Percentiles rank a stretch among this genome's conserved stretches.
Evolutionary conservation across 768 basidiomycete species (phyloP).

Genomic region (Tylopilus cervinicoccineus): DNA sequence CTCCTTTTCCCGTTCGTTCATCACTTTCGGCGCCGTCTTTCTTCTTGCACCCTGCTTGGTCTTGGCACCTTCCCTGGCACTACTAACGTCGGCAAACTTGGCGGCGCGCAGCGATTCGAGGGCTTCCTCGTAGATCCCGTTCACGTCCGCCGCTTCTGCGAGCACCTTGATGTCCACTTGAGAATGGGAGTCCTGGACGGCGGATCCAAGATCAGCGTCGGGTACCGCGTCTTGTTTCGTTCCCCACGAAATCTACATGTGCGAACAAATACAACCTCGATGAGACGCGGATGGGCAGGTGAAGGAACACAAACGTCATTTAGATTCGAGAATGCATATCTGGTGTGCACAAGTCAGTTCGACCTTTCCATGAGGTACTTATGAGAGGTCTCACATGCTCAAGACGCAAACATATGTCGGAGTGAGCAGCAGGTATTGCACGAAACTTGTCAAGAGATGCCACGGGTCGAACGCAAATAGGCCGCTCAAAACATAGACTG

Average conservation of each 20-base stretch:
- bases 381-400: conserved; percentile 50
- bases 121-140: conserved; percentile 82
- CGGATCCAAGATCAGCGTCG: conserved; percentile 78
- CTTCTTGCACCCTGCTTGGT: conserved; percentile 2
- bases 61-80: conserved; percentile 2
- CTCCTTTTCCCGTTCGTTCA: conserved; percentile 59
- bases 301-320: conserved; percentile 55
- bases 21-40: conserved; percentile 20
- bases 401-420: conserved; percentile 77
- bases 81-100: conserved; percentile 35
- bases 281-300: conserved; percentile 11
- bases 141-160: conserved; percentile 76
- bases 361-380: not conserved
- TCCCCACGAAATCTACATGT: conserved; percentile 79
- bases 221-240: conserved; percentile 84
- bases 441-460: conserved; percentile 91
- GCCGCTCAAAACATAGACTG: conserved; percentile 73
- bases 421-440: conserved; percentile 83
- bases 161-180: conserved; percentile 88
- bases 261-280: not conserved
- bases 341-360: conserved; percentile 33
- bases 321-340: conserved; percentile 82
- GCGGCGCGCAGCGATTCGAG: conserved; percentile 64
- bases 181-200: conserved; percentile 73
- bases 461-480: conserved; percentile 90